Conservation (phyloP, 2,329 filamentous ascomycete genomes). For the Trichoderma koningiopsis region DNA sequence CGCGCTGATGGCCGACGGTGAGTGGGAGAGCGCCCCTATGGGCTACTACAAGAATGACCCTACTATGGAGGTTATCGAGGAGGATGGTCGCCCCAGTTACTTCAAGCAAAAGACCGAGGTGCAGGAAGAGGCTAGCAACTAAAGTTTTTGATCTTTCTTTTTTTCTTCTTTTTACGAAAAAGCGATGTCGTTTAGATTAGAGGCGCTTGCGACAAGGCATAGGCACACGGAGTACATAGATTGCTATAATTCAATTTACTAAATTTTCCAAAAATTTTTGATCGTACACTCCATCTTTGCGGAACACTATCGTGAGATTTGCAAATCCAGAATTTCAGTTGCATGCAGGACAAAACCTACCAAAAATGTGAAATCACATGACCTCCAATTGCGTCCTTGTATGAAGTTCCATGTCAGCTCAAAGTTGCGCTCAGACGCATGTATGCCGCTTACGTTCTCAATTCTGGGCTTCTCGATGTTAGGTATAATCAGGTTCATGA, state of each 20-base stretch:
- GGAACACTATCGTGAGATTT: background rate
- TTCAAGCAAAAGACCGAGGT: conserved; percentile 47
- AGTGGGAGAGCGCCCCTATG: conserved; percentile 43
- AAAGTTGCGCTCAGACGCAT: no score
- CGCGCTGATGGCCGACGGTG: conserved; percentile 47
- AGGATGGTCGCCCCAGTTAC: conserved; percentile 49
- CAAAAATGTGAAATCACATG: no score
- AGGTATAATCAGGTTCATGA: no score
- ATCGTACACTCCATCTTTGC: background rate
- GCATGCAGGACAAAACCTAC: background rate
- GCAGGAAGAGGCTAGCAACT: background rate
- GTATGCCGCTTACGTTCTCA: background rate
- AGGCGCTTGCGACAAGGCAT: background rate
- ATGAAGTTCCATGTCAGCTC: no score
- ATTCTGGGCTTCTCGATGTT: no score
- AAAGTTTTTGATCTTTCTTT: background rate
- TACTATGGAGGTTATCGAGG: conserved; percentile 48
- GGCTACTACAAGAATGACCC: conserved; percentile 44
- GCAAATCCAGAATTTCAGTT: background rate
- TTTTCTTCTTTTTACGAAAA: background rate
- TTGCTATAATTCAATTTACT: background rate
- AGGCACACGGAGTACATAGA: background rate
- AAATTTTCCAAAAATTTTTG: background rate
- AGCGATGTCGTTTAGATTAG: background rate
- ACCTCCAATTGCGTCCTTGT: no score